Base-by-base conservation (phyloP, 169 alveolate genomes). In the Pseudocohnilembus persalinus region DNA sequence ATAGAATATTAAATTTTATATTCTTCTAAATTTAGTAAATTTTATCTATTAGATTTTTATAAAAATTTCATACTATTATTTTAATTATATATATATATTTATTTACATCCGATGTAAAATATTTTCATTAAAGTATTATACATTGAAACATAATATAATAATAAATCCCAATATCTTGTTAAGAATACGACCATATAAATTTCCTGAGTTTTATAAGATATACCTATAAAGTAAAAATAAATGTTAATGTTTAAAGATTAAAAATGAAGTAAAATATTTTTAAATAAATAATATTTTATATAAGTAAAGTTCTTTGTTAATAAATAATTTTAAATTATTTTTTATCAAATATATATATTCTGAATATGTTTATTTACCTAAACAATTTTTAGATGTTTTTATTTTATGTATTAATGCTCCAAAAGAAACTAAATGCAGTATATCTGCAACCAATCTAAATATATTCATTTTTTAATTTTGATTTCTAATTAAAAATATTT, bases 121-220 rank as follows among this genome's bases (percentile, higher is more conserved):
- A 92, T 73, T 74, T 92, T 92, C 93, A 92, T 89, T 27, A 78
- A 24, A n/a, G 94, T 85, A 64, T 92, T 92, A 88, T 92, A 88
- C n/a, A 86, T 63, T 24, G 92, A 90, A 73, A 91, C 87, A 88
- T 72, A 93, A 80, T 91, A 90, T 80, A 91, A 33, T 82, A 94
- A 92, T n/a, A 92, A 83, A 78, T 94, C 97, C 74, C 88, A 49
- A 74, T 94, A 94, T 84, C 96, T 78, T 20, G 88, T 63, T 31
- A 87, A 84, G 84, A 94, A 94, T 34, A 92, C 94, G 31, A 91
- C 89, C 76, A 94, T 90, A 83, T 89, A 94, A 82, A 94, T 84
- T 90, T 94, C 96, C 81, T 92, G 89, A 33, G 96, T 91, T 86
- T 90, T 94, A 80, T 88, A 88, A 33, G 95, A 90, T 28, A 94